Conservation (phyloP, 1,139 yeast genomes). For the Scheffersomyces lignicola region DNA sequence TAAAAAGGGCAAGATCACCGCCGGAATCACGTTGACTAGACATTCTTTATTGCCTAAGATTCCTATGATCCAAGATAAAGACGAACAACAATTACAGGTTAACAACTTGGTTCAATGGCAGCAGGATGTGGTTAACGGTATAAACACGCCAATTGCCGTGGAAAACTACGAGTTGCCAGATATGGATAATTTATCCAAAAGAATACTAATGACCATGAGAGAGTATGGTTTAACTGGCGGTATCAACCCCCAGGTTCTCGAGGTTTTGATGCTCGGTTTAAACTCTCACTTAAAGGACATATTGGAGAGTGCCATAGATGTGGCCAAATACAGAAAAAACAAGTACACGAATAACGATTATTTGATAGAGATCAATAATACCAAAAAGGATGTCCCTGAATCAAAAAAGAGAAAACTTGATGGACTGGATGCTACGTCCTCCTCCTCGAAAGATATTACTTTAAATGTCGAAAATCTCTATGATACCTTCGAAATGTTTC, state of each 20-base stretch:
- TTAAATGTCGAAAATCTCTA: slow-evolving; percentile 66
- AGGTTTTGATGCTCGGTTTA: slow-evolving; percentile 73
- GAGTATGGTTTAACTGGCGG: slow-evolving; percentile 92
- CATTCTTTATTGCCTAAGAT: slow-evolving; percentile 85
- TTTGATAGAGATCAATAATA: slow-evolving; percentile 17
- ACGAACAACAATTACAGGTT: slow-evolving; percentile 48
- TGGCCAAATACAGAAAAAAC: slow-evolving; percentile 58
- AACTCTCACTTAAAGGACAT: slow-evolving; percentile 77
- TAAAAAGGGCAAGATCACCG: slow-evolving; percentile 70
- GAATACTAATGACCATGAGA: slow-evolving; percentile 81
- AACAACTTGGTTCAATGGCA: slow-evolving; percentile 80
- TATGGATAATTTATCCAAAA: slow-evolving; percentile 60
- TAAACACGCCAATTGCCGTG: slow-evolving; percentile 77
- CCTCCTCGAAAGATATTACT: slow-evolving; percentile 25
- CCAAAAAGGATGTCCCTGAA: slow-evolving; percentile 10
- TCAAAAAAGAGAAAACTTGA: slow-evolving; percentile 20
- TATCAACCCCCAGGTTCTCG: slow-evolving; percentile 70
- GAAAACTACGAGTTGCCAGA: slow-evolving; percentile 87
- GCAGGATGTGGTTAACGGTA: slow-evolving; percentile 89
- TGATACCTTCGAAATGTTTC: slow-evolving; percentile 62
- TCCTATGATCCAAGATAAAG: slow-evolving; percentile 71
- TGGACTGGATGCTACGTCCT: slow-evolving; percentile 9
- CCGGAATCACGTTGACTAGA: slow-evolving; percentile 78
- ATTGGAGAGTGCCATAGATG: slow-evolving; percentile 73
- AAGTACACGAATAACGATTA: slow-evolving; percentile 52